Evolutionary conservation across 1,139 yeast species (phyloP).

Genomic region (Williopsis jadinii): DNA sequence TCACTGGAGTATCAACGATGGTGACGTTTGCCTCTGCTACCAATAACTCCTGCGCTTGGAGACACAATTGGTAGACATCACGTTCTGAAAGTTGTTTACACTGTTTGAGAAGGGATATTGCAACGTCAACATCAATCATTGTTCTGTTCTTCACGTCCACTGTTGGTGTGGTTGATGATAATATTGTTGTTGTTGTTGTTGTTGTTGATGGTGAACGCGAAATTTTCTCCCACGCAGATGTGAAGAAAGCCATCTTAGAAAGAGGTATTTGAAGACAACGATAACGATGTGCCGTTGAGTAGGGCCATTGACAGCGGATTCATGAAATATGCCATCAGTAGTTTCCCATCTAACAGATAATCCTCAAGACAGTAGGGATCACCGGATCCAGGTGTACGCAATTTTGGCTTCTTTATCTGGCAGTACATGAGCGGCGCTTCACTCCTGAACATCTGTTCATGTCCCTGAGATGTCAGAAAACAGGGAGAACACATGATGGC

Average conservation of each 20-base stretch:
- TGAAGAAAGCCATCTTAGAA: background rate
- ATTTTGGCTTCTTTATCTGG: slow-evolving; percentile 29
- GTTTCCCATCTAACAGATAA: slow-evolving; percentile 33
- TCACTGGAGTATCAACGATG: slow-evolving; percentile 91
- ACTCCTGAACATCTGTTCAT: slow-evolving; percentile 45
- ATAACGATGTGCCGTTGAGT: slow-evolving; percentile 6
- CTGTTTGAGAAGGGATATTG: slow-evolving; percentile 55
- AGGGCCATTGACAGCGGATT: slow-evolving; percentile 27
- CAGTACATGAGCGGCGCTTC: slow-evolving; percentile 49
- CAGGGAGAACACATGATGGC: slow-evolving; percentile 52
- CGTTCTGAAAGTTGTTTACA: slow-evolving; percentile 83
- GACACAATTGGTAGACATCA: slow-evolving; percentile 76
- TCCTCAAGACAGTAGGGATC: slow-evolving; percentile 32
- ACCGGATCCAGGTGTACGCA: slow-evolving; percentile 4
- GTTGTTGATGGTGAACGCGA: background rate
- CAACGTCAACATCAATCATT: slow-evolving; percentile 20
- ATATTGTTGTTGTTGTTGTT: background rate
- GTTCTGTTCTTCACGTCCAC: background rate
- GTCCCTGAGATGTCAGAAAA: slow-evolving; percentile 52
- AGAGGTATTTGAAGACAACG: background rate
- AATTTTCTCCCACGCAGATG: background rate
- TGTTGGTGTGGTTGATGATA: background rate
- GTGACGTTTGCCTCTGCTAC: slow-evolving; percentile 92
- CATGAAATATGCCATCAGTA: slow-evolving; percentile 35
- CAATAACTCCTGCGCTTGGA: slow-evolving; percentile 85